Percentiles rank a stretch among this genome's conserved stretches.
phyloP scores from a whole-genome alignment of 2,329 filamentous ascomycete species.

The Neonectria neomacrospora region DNA sequence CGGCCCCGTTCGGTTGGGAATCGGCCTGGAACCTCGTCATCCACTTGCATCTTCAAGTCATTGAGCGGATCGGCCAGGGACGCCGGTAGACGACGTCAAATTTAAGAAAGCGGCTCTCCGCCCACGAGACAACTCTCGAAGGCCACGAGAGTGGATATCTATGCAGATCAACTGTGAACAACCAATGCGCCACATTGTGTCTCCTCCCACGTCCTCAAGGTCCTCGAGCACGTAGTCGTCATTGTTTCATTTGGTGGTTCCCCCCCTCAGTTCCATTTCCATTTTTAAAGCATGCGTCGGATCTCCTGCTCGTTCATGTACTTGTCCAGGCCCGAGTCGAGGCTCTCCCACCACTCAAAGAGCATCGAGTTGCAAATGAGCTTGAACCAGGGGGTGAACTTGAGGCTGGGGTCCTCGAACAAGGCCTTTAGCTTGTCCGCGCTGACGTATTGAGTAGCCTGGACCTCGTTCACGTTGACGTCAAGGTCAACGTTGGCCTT shows the following conservation, averaged over 20 bases:
- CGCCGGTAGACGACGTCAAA: slow-evolving; percentile 34
- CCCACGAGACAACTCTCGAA: slow-evolving; percentile 11
- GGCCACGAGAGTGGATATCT: slow-evolving; percentile 43
- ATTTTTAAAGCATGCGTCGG: slow-evolving; percentile 74
- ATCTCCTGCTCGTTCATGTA: slow-evolving; percentile 89
- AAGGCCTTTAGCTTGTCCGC: slow-evolving; percentile 84
- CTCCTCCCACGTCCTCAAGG: slow-evolving; percentile 15
- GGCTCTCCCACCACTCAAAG: slow-evolving; percentile 95
- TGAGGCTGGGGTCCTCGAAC: slow-evolving; percentile 82
- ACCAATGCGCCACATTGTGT: slow-evolving; percentile 26
- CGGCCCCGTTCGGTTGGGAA: slow-evolving; percentile 2
- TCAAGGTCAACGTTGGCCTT: slow-evolving; percentile 89
- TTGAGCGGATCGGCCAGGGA: not conserved
- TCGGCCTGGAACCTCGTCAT: slow-evolving; percentile 8
- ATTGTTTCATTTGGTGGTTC: slow-evolving; percentile 17
- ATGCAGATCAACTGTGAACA: slow-evolving; percentile 40
- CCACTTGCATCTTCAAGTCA: slow-evolving; percentile 11
- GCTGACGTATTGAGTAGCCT: slow-evolving; percentile 85
- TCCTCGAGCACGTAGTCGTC: slow-evolving; percentile 11
- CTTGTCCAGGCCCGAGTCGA: slow-evolving; percentile 83
- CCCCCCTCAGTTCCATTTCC: slow-evolving; percentile 7
- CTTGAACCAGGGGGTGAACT: slow-evolving; percentile 99
- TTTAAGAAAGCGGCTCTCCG: slow-evolving; percentile 33
- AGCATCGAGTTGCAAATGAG: slow-evolving; percentile 98
- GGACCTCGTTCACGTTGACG: slow-evolving; percentile 88